A percentile compares a stretch with the other conserved stretches of the same genome.
These are phyloP conservation scores for Ophiostoma sp. DNA, from an alignment of 2,329 filamentous ascomycete genomes.

Conservation along the genomic window DNA sequence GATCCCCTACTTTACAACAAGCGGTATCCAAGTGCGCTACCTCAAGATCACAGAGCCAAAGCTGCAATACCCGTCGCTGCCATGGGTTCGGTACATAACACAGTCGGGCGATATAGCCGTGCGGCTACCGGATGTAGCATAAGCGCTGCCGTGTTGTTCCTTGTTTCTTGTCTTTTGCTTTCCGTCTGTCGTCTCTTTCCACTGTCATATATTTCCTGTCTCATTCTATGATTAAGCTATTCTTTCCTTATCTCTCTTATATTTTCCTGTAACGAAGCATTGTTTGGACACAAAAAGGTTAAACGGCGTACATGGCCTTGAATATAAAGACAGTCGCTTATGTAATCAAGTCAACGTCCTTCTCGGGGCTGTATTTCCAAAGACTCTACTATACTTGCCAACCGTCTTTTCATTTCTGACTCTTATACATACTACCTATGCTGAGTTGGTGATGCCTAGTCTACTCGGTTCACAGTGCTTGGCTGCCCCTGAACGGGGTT, in stretches of 20 bases:
- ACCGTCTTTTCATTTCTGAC: not conserved
- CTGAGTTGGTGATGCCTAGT: too few relatives aligned
- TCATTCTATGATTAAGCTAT: not conserved
- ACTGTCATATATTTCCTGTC: not conserved
- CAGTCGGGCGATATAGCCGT: slow-evolving; percentile 97
- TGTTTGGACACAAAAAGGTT: slow-evolving; percentile 5
- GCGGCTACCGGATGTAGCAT: slow-evolving; percentile 83
- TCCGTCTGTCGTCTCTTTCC: not conserved
- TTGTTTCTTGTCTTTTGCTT: not conserved
- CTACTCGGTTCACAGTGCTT: too few relatives aligned
- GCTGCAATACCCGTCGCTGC: slow-evolving; percentile 86
- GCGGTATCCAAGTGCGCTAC: slow-evolving; percentile 96
- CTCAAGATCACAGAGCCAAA: slow-evolving; percentile 97
- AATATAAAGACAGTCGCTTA: not conserved
- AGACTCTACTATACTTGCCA: not conserved
- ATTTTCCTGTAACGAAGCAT: slow-evolving; percentile 1
- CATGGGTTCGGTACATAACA: slow-evolving; percentile 98
- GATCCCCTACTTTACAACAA: slow-evolving; percentile 99
- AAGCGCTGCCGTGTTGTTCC: slow-evolving; percentile 25
- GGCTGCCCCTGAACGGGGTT: too few relatives aligned
- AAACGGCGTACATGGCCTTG: not conserved
- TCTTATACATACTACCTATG: too few relatives aligned
- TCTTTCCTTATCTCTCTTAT: not conserved
- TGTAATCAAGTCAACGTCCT: not conserved
- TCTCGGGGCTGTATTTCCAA: not conserved